Evolutionary conservation across 148 eudicot genomes (phyloP).

Genomic region (Vaccinium corymbosum): DNA sequence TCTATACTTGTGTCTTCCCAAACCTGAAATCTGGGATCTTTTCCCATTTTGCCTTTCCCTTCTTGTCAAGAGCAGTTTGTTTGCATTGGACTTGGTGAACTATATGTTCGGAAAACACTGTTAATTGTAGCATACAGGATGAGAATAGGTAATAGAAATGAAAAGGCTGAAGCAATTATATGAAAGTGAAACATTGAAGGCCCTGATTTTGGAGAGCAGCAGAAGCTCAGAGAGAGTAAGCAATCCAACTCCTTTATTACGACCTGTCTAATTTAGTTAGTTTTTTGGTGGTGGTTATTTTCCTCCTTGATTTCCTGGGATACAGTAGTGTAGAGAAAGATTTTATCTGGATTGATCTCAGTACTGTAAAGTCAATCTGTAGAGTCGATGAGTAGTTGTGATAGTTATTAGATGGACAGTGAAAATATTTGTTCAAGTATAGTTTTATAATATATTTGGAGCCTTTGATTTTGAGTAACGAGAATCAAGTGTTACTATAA

Average conservation of each 20-base stretch:
- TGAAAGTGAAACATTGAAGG: conserved; percentile 9
- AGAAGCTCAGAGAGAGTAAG: conserved; percentile 1
- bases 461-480: neutral
- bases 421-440: conserved; percentile 6
- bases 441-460: neutral
- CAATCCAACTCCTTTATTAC: neutral
- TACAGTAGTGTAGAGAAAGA: neutral
- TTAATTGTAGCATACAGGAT: neutral
- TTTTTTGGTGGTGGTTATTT: neutral
- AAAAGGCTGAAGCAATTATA: neutral
- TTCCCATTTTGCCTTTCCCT: neutral
- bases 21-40: neutral
- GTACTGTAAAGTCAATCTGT: conserved; percentile 12
- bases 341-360: neutral
- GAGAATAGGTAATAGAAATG: neutral
- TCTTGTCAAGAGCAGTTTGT: neutral
- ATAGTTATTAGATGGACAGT: conserved; percentile 10
- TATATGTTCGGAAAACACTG: neutral
- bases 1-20: conserved; percentile 2
- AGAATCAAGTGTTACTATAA: neutral
- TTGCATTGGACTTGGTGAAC: neutral
- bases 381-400: conserved; percentile 1
- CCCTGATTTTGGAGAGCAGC: neutral
- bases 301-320: neutral
- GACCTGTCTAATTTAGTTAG: neutral